phyloP scores from a whole-genome alignment of 208 protist genomes.

The Trypanosoma platydactyli region DNA sequence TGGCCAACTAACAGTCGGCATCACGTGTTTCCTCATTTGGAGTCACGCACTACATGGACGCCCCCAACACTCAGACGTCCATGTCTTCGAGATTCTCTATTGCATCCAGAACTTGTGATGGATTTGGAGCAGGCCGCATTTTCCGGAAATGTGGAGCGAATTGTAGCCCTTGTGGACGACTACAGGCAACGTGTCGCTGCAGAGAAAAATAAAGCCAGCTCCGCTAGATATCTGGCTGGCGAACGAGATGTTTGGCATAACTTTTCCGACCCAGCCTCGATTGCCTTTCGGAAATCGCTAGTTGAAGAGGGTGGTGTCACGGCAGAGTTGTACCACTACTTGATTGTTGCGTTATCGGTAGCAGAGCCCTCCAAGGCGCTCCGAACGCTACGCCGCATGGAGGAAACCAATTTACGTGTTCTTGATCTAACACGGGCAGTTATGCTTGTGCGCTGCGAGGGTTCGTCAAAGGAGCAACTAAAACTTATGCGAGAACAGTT shows the following conservation, averaged over 20 bases:
- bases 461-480: conserved; percentile 40
- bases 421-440: conserved; percentile 78
- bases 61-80: conserved; percentile 24
- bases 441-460: conserved; percentile 53
- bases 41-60: conserved; percentile 27
- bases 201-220: conserved; percentile 37
- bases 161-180: conserved; percentile 53
- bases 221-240: conserved; percentile 14
- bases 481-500: conserved; percentile 66
- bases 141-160: conserved; percentile 27
- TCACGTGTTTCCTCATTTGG: conserved; percentile 71
- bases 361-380: conserved; percentile 70
- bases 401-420: conserved; percentile 50
- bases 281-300: conserved; percentile 51
- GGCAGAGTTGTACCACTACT: conserved; percentile 89
- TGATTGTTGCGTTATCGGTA: conserved; percentile 59
- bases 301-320: conserved; percentile 62
- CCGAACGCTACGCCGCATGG: conserved; percentile 72
- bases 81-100: conserved; percentile 67
- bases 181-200: conserved; percentile 50
- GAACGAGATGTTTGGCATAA: conserved; percentile 62
- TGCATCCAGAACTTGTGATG: conserved; percentile 48
- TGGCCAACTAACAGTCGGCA: conserved; percentile 56
- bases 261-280: conserved; percentile 49
- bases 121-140: conserved; percentile 56